Evolutionary conservation across 257 asterid genomes (phyloP), one percentile per base, ranked within the genome.

Genomic region (Salvia rosmarinus): DNA sequence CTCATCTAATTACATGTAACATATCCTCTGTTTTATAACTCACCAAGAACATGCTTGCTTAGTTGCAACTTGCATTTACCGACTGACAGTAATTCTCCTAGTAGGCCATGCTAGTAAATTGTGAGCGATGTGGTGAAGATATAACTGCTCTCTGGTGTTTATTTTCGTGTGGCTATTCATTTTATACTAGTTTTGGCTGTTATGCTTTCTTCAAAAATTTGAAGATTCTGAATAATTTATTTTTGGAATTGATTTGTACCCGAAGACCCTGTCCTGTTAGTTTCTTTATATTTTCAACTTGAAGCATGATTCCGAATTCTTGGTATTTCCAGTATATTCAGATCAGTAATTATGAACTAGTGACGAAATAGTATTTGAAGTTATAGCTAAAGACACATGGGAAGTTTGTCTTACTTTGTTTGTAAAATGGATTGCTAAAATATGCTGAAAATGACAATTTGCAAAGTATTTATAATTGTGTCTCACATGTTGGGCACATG

Each of bases 401-500:
- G 2, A 25, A 25, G 30, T 25, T 25, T 25, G 30, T 25, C 30
- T 25, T 25, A 32, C 37, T 32, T 32, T 56, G 21, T 47, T 32
- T 70, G 39, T 10, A 56, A 39, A 13, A 10, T 40, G 10, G 11
- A 55, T 0, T 42, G 65, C 47, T 10, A 25, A 68, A 43, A 8
- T 64, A 6, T 44, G 49, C 19, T 9, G 52, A 44, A 55, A 54
- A 39, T 17, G 62, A 17, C 32, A 62, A 62, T 50, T 43, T 17
- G 40, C 19, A 6, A 52, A 47, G 32, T 7, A 55, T 44, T 52
- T 44, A 47, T 69, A 20, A 35, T 20, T 35, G 64, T 64, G 74
- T 50, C 70, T 77, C 66, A 23, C 54, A 57, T 72, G 59, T 39
- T 66, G 68, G 44, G 46, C 51, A 58, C 59, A 20, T 40, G 47